Evolutionary conservation across 1,139 yeast species (phyloP).

Genomic region (Pichia sp.): DNA sequence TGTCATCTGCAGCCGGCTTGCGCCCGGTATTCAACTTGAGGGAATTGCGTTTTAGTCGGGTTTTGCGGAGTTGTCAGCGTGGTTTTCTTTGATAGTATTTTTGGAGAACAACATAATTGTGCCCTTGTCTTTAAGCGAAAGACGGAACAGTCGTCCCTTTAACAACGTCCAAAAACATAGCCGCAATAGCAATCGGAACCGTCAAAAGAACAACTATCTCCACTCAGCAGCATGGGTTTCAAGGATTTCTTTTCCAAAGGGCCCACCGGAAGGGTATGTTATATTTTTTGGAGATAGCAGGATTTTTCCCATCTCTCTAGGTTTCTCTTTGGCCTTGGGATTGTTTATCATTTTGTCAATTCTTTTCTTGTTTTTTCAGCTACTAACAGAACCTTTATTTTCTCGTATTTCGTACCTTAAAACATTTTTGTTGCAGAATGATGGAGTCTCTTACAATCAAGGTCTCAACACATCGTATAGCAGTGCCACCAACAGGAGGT

Average conservation of each 20-base stretch:
- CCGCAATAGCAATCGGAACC: background rate
- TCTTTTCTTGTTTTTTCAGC: background rate
- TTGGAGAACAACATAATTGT: background rate
- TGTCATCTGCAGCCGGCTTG: background rate
- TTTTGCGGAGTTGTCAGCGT: background rate
- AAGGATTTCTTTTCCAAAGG: constrained; percentile 26
- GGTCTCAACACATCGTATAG: constrained; percentile 9
- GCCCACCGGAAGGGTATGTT: constrained; percentile 25
- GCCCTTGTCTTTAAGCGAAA: background rate
- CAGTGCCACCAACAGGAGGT: constrained; percentile 18
- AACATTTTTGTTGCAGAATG: no score
- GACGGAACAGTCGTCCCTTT: background rate
- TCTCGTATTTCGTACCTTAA: no score
- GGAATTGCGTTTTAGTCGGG: background rate
- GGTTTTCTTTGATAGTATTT: background rate
- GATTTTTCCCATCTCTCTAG: background rate
- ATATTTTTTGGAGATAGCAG: background rate
- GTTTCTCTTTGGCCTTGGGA: background rate
- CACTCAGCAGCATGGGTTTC: constrained; percentile 21
- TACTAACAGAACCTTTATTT: constrained; percentile 6
- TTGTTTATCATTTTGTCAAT: background rate
- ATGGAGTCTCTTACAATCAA: constrained; percentile 4
- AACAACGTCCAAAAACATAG: background rate
- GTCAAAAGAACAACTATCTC: background rate
- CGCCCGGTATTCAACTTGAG: background rate